Base-by-base conservation (phyloP, 345 rosid genomes). In the Noccaea bulbosa region DNA sequence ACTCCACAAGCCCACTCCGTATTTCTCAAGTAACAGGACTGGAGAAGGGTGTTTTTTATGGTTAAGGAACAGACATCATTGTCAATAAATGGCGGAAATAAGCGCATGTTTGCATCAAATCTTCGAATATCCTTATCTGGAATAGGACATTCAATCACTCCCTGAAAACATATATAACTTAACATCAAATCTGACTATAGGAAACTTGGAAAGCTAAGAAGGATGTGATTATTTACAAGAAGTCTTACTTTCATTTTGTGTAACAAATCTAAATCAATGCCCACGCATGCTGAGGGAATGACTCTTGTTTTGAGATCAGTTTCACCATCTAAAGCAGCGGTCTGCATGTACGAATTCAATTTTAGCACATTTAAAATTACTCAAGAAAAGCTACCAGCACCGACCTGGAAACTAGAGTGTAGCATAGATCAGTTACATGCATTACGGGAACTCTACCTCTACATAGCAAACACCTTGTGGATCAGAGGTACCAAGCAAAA, bases 1-100 rank as follows among this genome's bases (percentile, higher is more conserved):
- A 89, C 98, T 76, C 99, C 99, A 84, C 99, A 94, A 56, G 88
- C 99, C 99, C 99, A 91, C 69, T 94, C 99, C 14, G 99, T 91
- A 79, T 94, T 94, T 62, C 98, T 81, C 79, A 94, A 81, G 84
- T 89, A 94, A 81, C 99, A 94, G 47, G 99, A 86, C 78, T 94
- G 99, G 67, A 94, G 99, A 78, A 94, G 74, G 32, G 98, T 89
- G 79, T 91, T 94, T 77, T 87, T 91, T 67, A 94, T 89, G 55
- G 97, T 94, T 75, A 94, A 84, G 48, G 98, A 93, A 76, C 93
- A 94, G 62, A 89, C 79, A 57, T 94, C 99, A 70, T 88, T 94
- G 80, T 94, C 99, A 67, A 94, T 83, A 77, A 94, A 94, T 40
- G 98, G 99, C 40, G 99, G 99, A 79, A 94, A 86, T 68, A 94